Base-by-base conservation (phyloP, 495 filamentous ascomycete genomes). In the Oidiodendron maius region DNA sequence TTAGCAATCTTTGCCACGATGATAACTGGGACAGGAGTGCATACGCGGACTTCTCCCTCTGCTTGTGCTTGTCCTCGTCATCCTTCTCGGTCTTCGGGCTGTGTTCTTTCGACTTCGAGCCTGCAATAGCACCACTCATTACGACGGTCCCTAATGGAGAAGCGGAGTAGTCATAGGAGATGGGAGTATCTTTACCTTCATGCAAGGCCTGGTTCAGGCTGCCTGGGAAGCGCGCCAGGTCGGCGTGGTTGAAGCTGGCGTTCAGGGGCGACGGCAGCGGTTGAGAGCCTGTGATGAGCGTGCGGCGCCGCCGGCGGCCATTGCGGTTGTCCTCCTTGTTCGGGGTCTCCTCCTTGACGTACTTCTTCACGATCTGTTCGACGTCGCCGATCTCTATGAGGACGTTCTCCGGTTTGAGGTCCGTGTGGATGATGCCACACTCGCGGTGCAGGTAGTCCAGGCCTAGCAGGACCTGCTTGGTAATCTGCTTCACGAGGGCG, bases 301-400 rank as follows among this genome's bases (percentile, higher is more conserved):
- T 98, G 60, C 93, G 77, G 59, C 94, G 78, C 64, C 93, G 80
- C 61, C 91, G 73, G 23, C 94, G 83, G n/a, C 94, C 90, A 68
- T 97, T 97, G 49, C 89, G 80, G 58, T 94, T 87, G 55, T 93
- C 90, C 56, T 95, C 89, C 45, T 83, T 81, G 54, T 78, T 77
- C 55, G 78, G 78, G 11, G n/a, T 15, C 51, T 93, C 86, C 46
- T 82, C 88, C 70, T 95, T 88, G 16, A 98, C 94, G 56, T 95
- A 91, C 18, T 87, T 86, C 70, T 95, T 87, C 34, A 98, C 93
- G 46, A 96, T 97, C 48, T 82, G 77, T 71, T 99, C 94, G 34
- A 99, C 93, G 56, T 99, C 93, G 38, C 94, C 93, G 60, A 99
- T 96, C 73, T 99, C 93, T 64, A 99, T 97, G 59, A 98, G 71